Percentiles rank a stretch among this genome's conserved stretches.
Evolutionary conservation across 1,284 basidiomycete species (phyloP).

Genomic region (Moniliophthora roreri): DNA sequence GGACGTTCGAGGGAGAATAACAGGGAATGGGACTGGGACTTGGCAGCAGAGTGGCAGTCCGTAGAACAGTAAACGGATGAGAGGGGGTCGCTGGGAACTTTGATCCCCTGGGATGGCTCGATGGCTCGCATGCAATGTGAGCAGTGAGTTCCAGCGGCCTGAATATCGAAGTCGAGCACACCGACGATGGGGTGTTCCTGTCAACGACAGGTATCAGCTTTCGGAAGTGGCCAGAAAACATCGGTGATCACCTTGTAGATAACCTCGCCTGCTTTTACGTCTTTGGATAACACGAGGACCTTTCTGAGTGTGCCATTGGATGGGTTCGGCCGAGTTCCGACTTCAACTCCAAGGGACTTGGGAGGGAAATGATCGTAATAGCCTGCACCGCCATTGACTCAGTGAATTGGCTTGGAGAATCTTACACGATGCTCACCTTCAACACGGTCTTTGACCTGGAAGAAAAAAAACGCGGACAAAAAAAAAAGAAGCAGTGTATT

Average conservation of each 20-base stretch:
- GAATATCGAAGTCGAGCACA: slow-evolving; percentile 67
- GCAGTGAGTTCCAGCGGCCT: slow-evolving; percentile 65
- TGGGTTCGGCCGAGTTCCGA: slow-evolving; percentile 43
- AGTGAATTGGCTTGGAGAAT: slow-evolving; percentile 25
- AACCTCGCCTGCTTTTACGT: slow-evolving; percentile 66
- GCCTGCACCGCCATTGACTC: slow-evolving; percentile 43
- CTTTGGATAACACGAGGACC: slow-evolving; percentile 64
- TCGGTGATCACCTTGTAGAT: slow-evolving; percentile 63
- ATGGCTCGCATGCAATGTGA: slow-evolving; percentile 67
- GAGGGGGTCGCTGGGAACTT: slow-evolving; percentile 50
- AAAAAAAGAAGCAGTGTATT: slow-evolving; percentile 54
- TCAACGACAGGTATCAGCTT: slow-evolving; percentile 2
- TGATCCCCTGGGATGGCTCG: slow-evolving; percentile 41
- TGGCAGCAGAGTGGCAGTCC: slow-evolving; percentile 56
- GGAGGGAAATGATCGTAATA: slow-evolving; percentile 76
- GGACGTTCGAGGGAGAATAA: slow-evolving; percentile 68
- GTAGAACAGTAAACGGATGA: slow-evolving; percentile 69
- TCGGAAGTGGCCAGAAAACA: background rate
- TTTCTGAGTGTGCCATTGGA: slow-evolving; percentile 41
- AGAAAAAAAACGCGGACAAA: slow-evolving; percentile 19
- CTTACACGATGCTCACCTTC: slow-evolving; percentile 65
- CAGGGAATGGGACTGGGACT: slow-evolving; percentile 61
- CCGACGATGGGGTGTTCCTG: slow-evolving; percentile 74
- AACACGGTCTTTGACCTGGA: slow-evolving; percentile 62
- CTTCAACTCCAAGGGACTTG: slow-evolving; percentile 63